Base-by-base conservation (phyloP, 2,329 filamentous ascomycete species). In the Zymoseptoria passerinii region DNA sequence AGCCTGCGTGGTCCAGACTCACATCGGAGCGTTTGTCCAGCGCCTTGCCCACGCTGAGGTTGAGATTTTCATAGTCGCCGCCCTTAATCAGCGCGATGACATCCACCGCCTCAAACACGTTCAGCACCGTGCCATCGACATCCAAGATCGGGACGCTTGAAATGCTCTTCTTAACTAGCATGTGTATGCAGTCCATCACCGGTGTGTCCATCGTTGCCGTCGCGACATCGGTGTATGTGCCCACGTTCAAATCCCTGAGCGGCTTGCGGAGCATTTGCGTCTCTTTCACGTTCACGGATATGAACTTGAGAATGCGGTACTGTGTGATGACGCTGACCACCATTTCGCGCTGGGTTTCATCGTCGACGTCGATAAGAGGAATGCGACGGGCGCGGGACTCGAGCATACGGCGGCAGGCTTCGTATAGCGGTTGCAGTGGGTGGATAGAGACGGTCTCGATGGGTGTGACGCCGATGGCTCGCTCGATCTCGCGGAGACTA, bases 271-370 rank as follows among this genome's bases (percentile, higher is more conserved):
- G 77, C 70, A 91, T 83, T 67, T 95, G 87, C 4, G 92, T 96
- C 71, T 95, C 89, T 67, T 87, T 85, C 48, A 89, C 85, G 74
- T 99, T 99, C 74, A 99, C 92, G 9, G 94, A 92, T 62, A 99
- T 95, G 73, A 99, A 99, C 73, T 99, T 99, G 64, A 99, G 83
- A 67, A 99, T 97, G 59, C 95, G 88, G 75, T 99, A 99, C 74
- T 99, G 94, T 0, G 94, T 99, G 59, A 99, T 89, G 61, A 99
- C 94, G 68, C 91, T 96, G 61, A 99, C 89, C 18, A 99, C 91
- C 76, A 92, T 94, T 70, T 94, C 86, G 63, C 91, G 84, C 58
- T 89, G 86, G 1, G 94, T 99, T 75, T 99, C 94, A 70, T 95
- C 92, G 70, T 99, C 94, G 63, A 89, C 83, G 67, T 96, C 94